Evolutionary conservation across 2,329 filamentous ascomycete genomes (phyloP), one percentile per base, ranked within the genome.

Genomic region (Colletotrichum gloeosporioides): DNA sequence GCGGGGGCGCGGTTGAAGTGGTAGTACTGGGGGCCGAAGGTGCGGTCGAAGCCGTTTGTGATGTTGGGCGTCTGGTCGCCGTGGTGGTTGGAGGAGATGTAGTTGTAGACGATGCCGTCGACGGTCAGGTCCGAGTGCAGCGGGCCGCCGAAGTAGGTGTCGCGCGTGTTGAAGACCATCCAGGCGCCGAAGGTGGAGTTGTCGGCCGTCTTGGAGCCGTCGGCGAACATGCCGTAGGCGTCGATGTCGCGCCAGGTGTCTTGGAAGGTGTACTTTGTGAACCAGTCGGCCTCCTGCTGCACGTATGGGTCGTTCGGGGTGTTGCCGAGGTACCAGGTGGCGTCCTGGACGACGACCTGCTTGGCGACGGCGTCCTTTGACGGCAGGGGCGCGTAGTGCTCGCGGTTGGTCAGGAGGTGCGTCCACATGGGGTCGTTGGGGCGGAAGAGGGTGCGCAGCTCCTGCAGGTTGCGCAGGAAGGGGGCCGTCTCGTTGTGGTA

Each of bases 81-180:
- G 71, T 92, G 91, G 79, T 92, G 90, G 77, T 92, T 92, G 3
- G 88, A 90, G 4, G 89, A 86, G 81, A 80, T 87, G 79, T 92
- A 93, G 78, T 93, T 91, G 80, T 92, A 92, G 0, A 92, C 87
- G 66, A 92, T 92, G 1, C 90, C 91, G 78, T 92, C 91, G 0
- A 92, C 91, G 0, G 87, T 88, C 18, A 93, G 83, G 78, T 92
- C 91, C 0, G 90, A 91, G 81, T 92, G 90, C 6, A 90, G 82
- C 0, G 91, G 91, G 0, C 91, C 91, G 10, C 89, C 89, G 77
- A 89, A 91, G 78, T 91, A 91, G 4, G 89, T 91, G 67, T 92
- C 90, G 77, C 87, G 88, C 0, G 89, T 92, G 78, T 92, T 92
- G 88, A 91, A 90, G 6, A 92, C 89, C 34, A 92, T 82, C 90